Conservation (phyloP, 2,329 filamentous ascomycete species). For the Fusarium secorum region DNA sequence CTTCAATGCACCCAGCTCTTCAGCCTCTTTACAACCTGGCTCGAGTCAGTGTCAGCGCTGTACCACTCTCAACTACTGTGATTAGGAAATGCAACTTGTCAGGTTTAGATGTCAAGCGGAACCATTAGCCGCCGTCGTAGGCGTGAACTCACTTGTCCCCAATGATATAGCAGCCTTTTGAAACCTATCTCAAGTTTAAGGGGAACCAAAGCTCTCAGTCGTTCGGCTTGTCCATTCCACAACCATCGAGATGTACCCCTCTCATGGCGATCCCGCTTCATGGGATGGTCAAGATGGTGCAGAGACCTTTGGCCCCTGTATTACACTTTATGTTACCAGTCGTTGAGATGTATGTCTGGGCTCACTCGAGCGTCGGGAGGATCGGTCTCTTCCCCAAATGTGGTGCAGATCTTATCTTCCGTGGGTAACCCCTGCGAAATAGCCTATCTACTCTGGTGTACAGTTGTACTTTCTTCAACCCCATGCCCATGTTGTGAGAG, state of each 20-base stretch:
- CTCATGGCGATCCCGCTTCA: not conserved
- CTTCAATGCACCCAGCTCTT: not conserved
- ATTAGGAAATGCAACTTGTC: not conserved
- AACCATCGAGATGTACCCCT: not conserved
- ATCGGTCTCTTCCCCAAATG: not conserved
- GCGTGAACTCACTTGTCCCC: not conserved
- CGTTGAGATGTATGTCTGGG: not conserved
- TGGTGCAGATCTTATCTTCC: constrained; percentile 3
- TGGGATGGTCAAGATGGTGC: not conserved
- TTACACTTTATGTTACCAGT: not conserved
- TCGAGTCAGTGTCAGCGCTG: constrained; percentile 4
- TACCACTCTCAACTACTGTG: not conserved
- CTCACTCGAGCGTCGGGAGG: not conserved
- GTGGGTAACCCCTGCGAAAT: not conserved
- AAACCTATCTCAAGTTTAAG: not conserved
- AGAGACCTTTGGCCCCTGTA: not conserved
- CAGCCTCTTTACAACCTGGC: not conserved
- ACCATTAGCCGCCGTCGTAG: not conserved
- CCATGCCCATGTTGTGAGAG: not conserved
- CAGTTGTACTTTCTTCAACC: not conserved
- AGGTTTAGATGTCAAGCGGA: not conserved
- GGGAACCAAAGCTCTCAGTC: not conserved
- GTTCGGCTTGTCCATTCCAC: not conserved
- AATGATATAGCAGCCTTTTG: not conserved
- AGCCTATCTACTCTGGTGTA: not conserved